A percentile compares a stretch with the other conserved stretches of the same genome.
Conservation (phyloP, 148 eudicot genomes). For the Fagopyrum esculentum region DNA sequence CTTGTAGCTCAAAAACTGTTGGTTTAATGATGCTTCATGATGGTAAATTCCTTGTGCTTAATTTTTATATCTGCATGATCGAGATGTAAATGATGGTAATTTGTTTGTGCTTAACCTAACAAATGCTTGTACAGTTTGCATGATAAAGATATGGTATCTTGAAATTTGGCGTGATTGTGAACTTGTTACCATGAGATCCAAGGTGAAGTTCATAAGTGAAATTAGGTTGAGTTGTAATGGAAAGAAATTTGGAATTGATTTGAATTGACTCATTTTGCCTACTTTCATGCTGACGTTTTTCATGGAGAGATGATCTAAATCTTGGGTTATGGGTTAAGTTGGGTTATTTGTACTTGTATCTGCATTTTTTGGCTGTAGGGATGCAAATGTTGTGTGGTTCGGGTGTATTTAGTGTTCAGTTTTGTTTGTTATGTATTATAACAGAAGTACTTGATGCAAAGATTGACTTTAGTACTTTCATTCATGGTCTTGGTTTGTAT, state of each 20-base stretch:
- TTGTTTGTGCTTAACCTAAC: background rate
- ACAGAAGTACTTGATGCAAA: background rate
- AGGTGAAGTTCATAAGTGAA: background rate
- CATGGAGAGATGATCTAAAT: background rate
- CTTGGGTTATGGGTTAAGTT: background rate
- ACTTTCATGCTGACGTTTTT: background rate
- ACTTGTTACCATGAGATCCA: background rate
- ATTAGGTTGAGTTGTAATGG: background rate
- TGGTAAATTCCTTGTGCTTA: background rate
- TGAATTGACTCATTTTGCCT: background rate
- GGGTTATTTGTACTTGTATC: background rate
- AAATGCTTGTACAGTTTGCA: background rate
- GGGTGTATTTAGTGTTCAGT: background rate
- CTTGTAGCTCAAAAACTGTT: background rate
- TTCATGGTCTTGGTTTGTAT: background rate
- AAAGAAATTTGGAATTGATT: background rate
- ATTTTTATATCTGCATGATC: conserved; percentile 1
- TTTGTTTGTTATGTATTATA: background rate
- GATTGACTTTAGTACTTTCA: background rate
- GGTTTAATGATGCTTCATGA: background rate
- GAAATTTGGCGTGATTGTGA: background rate
- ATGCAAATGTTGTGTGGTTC: background rate
- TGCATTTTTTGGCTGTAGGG: background rate
- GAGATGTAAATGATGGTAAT: background rate
- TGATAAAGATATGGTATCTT: background rate